A percentile compares a stretch with the other conserved stretches of the same genome.
phyloP scores from a whole-genome alignment of 2,329 filamentous ascomycete species.

The Venturia carpophila region DNA sequence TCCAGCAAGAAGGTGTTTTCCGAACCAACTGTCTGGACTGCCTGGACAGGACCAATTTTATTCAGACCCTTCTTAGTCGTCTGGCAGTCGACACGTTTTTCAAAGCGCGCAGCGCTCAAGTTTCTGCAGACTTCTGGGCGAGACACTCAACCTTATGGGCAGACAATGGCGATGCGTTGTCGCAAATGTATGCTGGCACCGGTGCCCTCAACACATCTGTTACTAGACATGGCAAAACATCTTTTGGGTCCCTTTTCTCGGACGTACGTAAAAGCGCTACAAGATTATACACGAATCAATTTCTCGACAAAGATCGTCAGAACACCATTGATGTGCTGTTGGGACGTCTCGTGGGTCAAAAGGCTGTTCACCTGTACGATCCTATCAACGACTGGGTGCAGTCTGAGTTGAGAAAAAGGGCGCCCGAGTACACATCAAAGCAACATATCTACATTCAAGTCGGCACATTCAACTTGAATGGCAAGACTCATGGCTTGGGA shows the following conservation, averaged over 20 bases:
- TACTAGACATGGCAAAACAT: conserved; percentile 92
- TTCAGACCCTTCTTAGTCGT: conserved; percentile 91
- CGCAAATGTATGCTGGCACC: conserved; percentile 92
- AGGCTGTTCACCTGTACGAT: conserved; percentile 79
- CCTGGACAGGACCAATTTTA: conserved; percentile 87
- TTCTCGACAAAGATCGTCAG: conserved; percentile 85
- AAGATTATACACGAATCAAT: conserved; percentile 94
- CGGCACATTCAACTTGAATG: conserved; percentile 93
- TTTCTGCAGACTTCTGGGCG: conserved; percentile 78
- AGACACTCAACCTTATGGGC: conserved; percentile 91
- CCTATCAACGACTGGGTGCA: conserved; percentile 89
- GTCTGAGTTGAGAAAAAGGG: conserved; percentile 56
- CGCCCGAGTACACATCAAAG: conserved; percentile 64
- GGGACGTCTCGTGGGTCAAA: conserved; percentile 74
- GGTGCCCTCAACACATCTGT: conserved; percentile 94
- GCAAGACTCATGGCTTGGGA: conserved; percentile 67
- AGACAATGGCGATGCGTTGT: conserved; percentile 90
- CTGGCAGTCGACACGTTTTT: conserved; percentile 87
- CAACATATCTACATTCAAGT: conserved; percentile 72
- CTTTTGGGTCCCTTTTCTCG: conserved; percentile 83
- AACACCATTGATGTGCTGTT: conserved; percentile 92
- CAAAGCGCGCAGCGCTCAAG: conserved; percentile 59
- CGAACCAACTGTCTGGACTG: conserved; percentile 95
- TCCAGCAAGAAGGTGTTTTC: conserved; percentile 94
- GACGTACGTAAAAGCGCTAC: conserved; percentile 93